Base-by-base conservation (phyloP, 805 yeast species). In the Saccharomycopsis synnaedendra region DNA sequence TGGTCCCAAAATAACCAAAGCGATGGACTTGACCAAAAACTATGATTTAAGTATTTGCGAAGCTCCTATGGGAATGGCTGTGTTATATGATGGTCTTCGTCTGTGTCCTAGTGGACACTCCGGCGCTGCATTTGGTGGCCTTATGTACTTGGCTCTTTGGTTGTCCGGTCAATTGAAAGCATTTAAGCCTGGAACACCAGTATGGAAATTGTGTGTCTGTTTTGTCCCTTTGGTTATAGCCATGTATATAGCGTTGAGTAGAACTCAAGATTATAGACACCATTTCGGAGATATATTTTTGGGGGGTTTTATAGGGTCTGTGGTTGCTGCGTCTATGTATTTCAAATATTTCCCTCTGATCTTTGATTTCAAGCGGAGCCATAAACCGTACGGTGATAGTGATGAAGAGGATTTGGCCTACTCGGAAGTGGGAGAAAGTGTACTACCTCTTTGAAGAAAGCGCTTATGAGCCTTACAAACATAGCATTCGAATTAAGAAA, bases 211-310 rank as follows among this genome's bases (percentile, higher is more conserved):
- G 41, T 54, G 75, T 3, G 58, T 80, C 3, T 65, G 79, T 1
- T 58, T 66, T 6, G 47, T 72, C n/a, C 93, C 93, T 2, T 58
- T 74, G 1, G 56, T 86, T 4, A 72, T 83, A 5, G 96, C 97
- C 0, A 58, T 74, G 1, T 70, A 81, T 54, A 80, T 90, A 55
- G 97, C 97, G 0, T 63, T 85, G 41, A 78, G 93, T 38, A 74
- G 98, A 57, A 85, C 96, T 0, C 82, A 84, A 57, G 98, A 90
- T 64, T 89, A 89, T 64, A 74, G 97, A 61, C 98, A 90, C 60
- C 97, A 90, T 64, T 87, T 85, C 59, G 68, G 85, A 11, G 98
- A 90, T 63, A 82, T 93, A 1, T 56, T 83, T 1, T 58, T 82
- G 10, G 98, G 98, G 3, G 69, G 83, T 32, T 11, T 69, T 1